These are phyloP conservation scores for Cordyceps cateniannulata DNA, from an alignment of 2,329 filamentous ascomycete genomes.

Conservation along the genomic window DNA sequence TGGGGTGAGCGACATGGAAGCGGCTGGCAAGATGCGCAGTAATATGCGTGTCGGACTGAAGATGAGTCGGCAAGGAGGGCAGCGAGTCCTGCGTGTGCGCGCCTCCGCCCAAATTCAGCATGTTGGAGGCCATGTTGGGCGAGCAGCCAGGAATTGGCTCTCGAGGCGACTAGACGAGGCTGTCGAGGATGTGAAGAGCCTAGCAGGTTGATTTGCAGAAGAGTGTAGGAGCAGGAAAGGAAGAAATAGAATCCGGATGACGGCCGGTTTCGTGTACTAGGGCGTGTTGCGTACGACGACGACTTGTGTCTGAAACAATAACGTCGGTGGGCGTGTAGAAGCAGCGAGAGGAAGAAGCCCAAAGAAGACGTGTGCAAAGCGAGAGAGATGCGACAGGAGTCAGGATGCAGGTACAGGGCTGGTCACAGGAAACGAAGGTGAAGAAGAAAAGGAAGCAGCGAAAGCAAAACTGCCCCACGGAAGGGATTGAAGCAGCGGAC, in stretches of 20 bases:
- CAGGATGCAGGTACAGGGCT: neutral
- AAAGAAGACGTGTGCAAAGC: neutral
- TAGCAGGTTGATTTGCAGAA: neutral
- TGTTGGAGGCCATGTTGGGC: slow-evolving; percentile 54
- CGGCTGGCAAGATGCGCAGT: slow-evolving; percentile 79
- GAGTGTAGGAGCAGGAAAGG: neutral
- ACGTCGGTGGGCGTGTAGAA: neutral
- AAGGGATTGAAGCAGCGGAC: slow-evolving; percentile 8
- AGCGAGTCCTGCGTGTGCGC: slow-evolving; percentile 79
- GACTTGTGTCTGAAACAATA: slow-evolving; percentile 6
- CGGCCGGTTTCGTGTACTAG: neutral
- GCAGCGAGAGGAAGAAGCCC: slow-evolving; percentile 3
- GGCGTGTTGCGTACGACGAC: slow-evolving; percentile 6
- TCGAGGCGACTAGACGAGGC: slow-evolving; percentile 8
- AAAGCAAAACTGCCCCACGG: slow-evolving; percentile 8
- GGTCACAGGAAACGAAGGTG: slow-evolving; percentile 1
- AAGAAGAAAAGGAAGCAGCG: slow-evolving; percentile 4
- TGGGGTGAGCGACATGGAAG: slow-evolving; percentile 86
- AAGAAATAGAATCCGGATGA: neutral
- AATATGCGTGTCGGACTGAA: slow-evolving; percentile 70
- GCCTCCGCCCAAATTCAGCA: slow-evolving; percentile 48
- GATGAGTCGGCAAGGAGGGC: slow-evolving; percentile 78
- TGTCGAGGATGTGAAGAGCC: neutral
- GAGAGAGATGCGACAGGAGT: slow-evolving; percentile 3
- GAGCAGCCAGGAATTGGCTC: slow-evolving; percentile 26